A percentile compares a stretch with the other conserved stretches of the same genome.
Evolutionary conservation across 306 rosid species (phyloP).

Genomic region (Castanopsis chinensis): DNA sequence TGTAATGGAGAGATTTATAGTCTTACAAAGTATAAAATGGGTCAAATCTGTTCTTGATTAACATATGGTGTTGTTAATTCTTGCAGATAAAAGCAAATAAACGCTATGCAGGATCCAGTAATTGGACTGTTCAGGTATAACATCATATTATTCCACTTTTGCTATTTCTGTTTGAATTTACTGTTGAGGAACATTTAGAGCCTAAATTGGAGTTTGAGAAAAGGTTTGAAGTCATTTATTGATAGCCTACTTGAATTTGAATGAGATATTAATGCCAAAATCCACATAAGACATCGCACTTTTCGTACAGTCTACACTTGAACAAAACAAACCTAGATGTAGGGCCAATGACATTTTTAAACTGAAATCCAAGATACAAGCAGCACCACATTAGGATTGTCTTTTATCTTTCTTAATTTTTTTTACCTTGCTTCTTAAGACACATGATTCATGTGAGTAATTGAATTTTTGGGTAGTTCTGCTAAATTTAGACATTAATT

Average conservation of each 20-base stretch:
- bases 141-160: constrained; percentile 3
- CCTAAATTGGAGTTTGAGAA: not conserved
- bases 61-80: not conserved
- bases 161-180: not conserved
- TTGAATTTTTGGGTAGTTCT: not conserved
- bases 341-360: not conserved
- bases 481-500: not conserved
- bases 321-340: not conserved
- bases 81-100: constrained; percentile 75
- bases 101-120: constrained; percentile 89
- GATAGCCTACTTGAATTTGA: no score
- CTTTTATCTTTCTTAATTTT: not conserved
- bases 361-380: not conserved
- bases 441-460: not conserved
- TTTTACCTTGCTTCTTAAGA: not conserved
- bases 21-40: not conserved
- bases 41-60: not conserved
- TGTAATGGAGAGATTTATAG: constrained; percentile 43
- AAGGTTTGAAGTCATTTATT: not conserved
- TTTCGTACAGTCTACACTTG: not conserved
- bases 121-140: constrained; percentile 89
- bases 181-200: not conserved
- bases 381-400: not conserved
- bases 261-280: no score
- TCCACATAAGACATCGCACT: not conserved